Evolutionary conservation across 345 rosid genomes (phyloP), one percentile per base, ranked within the genome.

Genomic region (Cochlearia excelsa): DNA sequence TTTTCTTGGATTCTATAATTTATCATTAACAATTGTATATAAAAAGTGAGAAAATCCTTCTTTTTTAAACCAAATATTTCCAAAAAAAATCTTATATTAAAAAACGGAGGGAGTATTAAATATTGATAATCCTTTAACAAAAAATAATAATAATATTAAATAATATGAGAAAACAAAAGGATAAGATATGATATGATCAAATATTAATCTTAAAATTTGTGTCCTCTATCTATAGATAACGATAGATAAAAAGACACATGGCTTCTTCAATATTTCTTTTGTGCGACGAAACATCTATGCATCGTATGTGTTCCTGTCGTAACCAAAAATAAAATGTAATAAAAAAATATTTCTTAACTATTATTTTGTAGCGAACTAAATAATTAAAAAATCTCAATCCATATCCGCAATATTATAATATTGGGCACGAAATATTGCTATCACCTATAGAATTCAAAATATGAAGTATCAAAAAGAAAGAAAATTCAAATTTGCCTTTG

Each of bases 191-290:
- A 69, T 48, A 34, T 30, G 33, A 30, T n/a, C 26, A 16, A 40
- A 48, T 48, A 57, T 43, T 57, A 51, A 57, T 35, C 65, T 28
- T 34, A 63, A 51, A 70, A 16, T 16, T 57, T 42, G 43, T 63
- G 63, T 62, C 62, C 43, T 16, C 49, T 10, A 30, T 33, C 35
- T 33, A 30, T n/a, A 51, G 4, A 70, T 56, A 58, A 62, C 56
- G 69, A 30, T 70, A 64, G 68, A 61, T 69, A 47, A 62, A 47
- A 62, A 23, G 63, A 69, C 68, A 69, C 64, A 70, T 70, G 69
- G 49, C 59, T 49, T 34, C 44, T 70, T 35, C 65, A 4, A 63
- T 50, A 51, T 57, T 56, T 70, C 69, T 58, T 63, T 63, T 37
- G 51, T 70, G 54, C 49, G 54, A 70, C 64, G 65, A 51, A 43